Base-by-base conservation (phyloP, 2,329 filamentous ascomycete species). In the Graphiopsis chlorocephala region DNA sequence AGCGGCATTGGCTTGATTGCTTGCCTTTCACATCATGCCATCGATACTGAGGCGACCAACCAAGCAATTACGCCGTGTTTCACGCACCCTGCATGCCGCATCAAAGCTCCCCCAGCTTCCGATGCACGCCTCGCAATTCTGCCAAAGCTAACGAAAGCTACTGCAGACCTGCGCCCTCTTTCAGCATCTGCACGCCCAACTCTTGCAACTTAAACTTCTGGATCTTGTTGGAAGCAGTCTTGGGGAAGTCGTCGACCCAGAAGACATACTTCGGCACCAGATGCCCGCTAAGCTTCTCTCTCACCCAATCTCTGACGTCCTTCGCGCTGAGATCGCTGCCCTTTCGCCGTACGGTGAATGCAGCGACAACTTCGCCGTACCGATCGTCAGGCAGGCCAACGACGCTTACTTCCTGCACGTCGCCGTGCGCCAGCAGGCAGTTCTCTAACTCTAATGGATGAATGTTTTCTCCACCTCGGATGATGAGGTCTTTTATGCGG, bases 221-320 rank as follows among this genome's bases (percentile, higher is more conserved):
- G 64, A 98, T 93, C 85, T 99, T 99, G 26, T 94, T 94, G 76
- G 92, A 97, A 6, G 93, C 91, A 38, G 95, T 99, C 84, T 97
- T 97, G 23, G 94, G 94, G 75, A 91, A 96, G n/a, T 88, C 86
- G 0, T 88, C 84, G 0, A 91, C 83, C 85, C 91, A 97, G 75
- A 97, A 97, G n/a, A 98, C 85, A 74, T 94, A 87, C 78, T 91
- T 95, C 0, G 94, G 94, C 61, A 91, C 91, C 38, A 89, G 76
- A 74, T 97, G 86, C 77, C 94, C 91, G 68, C 86, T 87, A 67
- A 98, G 76, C 58, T 83, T 86, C 64, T 82, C 79, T 56, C 84
- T 80, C 2, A 97, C 92, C 91, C 91, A 97, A 0, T 79, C 77
- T 72, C 86, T 84, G 0, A 96, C 81, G 33, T 86, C 84, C 0